A percentile compares a stretch with the other conserved stretches of the same genome.
phyloP scores from a whole-genome alignment of 2,329 filamentous ascomycete species.

The Chrysosporium keratinophilum region DNA sequence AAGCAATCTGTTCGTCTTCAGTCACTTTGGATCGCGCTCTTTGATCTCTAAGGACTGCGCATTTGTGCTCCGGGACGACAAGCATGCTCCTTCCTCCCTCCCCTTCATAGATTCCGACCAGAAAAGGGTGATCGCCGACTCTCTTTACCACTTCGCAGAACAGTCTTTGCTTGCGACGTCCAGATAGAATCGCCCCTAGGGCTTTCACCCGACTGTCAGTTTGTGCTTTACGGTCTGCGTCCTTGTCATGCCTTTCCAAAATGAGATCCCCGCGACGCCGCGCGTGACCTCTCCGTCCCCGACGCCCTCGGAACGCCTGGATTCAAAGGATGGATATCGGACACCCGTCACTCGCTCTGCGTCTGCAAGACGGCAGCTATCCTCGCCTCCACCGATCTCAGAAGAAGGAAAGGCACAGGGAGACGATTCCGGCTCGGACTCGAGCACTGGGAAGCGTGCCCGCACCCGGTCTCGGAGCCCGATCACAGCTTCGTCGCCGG shows the following conservation, averaged over 20 bases:
- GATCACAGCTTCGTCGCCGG: constrained; percentile 34
- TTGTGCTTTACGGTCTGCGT: not conserved
- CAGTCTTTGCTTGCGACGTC: constrained; percentile 5
- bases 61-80: not conserved
- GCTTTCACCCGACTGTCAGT: not conserved
- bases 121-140: not conserved
- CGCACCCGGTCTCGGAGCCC: constrained; percentile 64
- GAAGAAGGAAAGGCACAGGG: constrained; percentile 48
- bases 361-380: constrained; percentile 45
- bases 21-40: too few species aligned
- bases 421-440: constrained; percentile 43
- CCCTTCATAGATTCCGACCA: not conserved
- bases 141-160: constrained; percentile 17
- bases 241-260: constrained; percentile 38
- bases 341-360: constrained; percentile 69
- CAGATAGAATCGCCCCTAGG: not conserved
- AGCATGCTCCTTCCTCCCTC: not conserved
- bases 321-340: constrained; percentile 52
- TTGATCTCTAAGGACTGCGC: too few species aligned
- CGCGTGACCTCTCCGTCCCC: constrained; percentile 86
- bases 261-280: constrained; percentile 63
- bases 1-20: too few species aligned
- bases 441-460: constrained; percentile 46
- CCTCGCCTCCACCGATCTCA: constrained; percentile 50
- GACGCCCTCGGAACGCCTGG: constrained; percentile 46